phyloP scores from a whole-genome alignment of 2,329 filamentous ascomycete genomes.

The Neurospora sp. region DNA sequence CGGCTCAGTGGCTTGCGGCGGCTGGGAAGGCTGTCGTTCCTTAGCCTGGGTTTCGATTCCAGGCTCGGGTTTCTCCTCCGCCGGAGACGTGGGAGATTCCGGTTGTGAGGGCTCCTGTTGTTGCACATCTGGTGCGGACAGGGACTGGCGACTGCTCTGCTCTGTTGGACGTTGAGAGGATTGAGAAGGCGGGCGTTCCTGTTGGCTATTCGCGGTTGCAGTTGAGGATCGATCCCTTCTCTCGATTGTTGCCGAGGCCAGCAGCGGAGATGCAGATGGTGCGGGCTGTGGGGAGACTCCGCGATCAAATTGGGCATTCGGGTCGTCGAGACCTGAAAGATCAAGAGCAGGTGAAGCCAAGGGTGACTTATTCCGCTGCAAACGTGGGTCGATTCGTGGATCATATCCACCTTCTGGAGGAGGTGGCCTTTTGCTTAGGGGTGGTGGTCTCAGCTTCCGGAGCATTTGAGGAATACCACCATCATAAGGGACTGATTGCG shows the following conservation, averaged over 20 bases:
- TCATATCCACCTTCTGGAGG: slow-evolving; percentile 21
- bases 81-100: not conserved
- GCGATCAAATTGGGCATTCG: slow-evolving; percentile 1
- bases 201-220: not conserved
- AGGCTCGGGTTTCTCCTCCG: not conserved
- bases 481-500: slow-evolving; percentile 3
- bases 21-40: not conserved
- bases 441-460: slow-evolving; percentile 10
- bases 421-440: slow-evolving; percentile 13
- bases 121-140: not conserved
- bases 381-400: slow-evolving; percentile 25
- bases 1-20: not conserved
- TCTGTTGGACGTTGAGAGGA: not conserved
- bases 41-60: not conserved
- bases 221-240: not conserved
- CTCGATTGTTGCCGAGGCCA: not conserved
- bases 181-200: not conserved
- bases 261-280: not conserved
- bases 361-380: slow-evolving; percentile 16
- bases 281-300: not conserved
- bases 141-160: not conserved
- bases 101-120: not conserved
- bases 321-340: slow-evolving; percentile 18
- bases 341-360: slow-evolving; percentile 15
- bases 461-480: not conserved